Evolutionary conservation across 495 filamentous ascomycete species (phyloP), one percentile per base, ranked within the genome.

Genomic region (Penicillium pancosmium): DNA sequence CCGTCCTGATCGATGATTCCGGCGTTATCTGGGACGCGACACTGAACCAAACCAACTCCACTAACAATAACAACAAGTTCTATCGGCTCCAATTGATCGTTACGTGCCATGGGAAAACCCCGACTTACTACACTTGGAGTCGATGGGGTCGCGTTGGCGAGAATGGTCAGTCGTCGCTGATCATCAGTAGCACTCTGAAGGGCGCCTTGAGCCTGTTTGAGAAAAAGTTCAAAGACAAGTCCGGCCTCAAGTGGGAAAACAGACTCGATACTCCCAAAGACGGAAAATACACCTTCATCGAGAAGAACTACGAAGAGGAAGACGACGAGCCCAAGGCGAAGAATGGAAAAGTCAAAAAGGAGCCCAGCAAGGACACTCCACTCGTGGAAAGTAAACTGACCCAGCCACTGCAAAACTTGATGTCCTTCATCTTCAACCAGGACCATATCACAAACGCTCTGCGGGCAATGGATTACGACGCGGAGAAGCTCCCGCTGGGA

Each of bases 91-190:
- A 89, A 68, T 11, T 48, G 9, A 50, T 76, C n/a, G 58, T 82
- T 8, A 60, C 64, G 9, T 54, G 55, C 3, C 57, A 68, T n/a
- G 25, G 19, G 0, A 47, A 53, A 5, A 57, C 44, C 33, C 44
- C 15, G 8, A 51, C 66, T 7, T 88, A 78, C 72, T 60, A 73
- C 19, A 80, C 82, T 6, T 90, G 87, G 86, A 90, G 85, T 2
- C 82, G 88, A 13, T 93, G 87, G 88, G 91, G 91, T 11, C 82
- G 91, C 15, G 90, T 93, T 8, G 91, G 91, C 0, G 89, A 92
- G 56, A 63, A 53, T 34, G 91, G 91, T 3, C 85, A 90, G 62
- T 79, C 67, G 7, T 78, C 80, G 1, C 55, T 77, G 16, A 61
- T 88, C 3, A 77, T 75, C 2, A 34, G 69, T 31, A 74, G 78